Evolutionary conservation across 345 rosid genomes (phyloP).

Genomic region (Trapa incisa): DNA sequence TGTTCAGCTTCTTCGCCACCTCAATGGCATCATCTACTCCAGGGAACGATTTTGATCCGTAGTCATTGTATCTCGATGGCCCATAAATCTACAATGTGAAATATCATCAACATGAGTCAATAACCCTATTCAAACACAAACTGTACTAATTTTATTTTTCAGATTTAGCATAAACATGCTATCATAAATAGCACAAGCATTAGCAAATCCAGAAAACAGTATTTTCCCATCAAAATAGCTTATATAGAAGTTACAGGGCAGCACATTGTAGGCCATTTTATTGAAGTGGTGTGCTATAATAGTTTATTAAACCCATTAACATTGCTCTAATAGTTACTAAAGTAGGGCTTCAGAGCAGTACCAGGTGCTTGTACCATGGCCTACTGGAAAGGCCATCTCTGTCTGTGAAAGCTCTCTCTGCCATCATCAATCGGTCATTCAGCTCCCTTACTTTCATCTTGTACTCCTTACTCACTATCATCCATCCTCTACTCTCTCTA

Average conservation of each 20-base stretch:
- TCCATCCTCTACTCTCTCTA: conserved; percentile 25
- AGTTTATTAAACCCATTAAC: neutral
- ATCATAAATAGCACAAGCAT: too few species aligned
- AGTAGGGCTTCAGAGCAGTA: conserved; percentile 10
- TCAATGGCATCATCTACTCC: conserved; percentile 67
- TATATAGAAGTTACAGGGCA: too few species aligned
- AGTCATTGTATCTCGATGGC: conserved; percentile 59
- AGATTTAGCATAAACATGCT: too few species aligned
- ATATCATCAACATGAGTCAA: too few species aligned
- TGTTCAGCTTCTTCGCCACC: conserved; percentile 35
- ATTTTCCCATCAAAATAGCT: too few species aligned
- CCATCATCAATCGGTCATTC: conserved; percentile 71
- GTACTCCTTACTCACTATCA: conserved; percentile 21
- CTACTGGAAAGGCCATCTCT: conserved; percentile 51
- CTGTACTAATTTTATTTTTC: too few species aligned
- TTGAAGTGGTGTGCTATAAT: too few species aligned
- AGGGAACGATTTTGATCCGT: conserved; percentile 66
- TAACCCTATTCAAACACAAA: too few species aligned
- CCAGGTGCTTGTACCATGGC: conserved; percentile 72
- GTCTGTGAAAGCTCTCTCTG: conserved; percentile 67
- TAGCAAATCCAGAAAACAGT: too few species aligned
- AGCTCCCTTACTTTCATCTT: conserved; percentile 39
- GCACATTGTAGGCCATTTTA: too few species aligned
- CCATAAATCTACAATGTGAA: conserved; percentile 45
- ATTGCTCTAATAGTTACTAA: too few species aligned